Base-by-base conservation (phyloP, 2,329 filamentous ascomycete genomes). In the Chrysoporthe austroafricana region DNA sequence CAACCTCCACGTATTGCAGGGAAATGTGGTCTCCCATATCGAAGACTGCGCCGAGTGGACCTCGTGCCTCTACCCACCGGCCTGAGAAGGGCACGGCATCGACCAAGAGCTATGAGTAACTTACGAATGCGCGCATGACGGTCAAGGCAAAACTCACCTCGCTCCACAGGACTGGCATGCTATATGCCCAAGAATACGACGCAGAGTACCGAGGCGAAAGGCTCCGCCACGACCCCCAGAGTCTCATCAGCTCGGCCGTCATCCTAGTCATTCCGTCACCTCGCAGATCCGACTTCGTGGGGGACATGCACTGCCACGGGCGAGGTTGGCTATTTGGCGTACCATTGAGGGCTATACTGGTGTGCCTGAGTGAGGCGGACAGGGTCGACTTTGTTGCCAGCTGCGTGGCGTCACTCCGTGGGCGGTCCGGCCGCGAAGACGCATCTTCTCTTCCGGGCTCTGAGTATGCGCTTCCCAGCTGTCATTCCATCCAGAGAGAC, bases 1-100 rank as follows among this genome's bases (percentile, higher is more conserved):
- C 2, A 91, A 80, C 1, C 88, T 85, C 79, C 86, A 89, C 76
- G 90, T 81, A 66, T 86, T 86, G 83, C 1, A 88, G 88, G 0
- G 76, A 77, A 64, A 90, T 80, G 26, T 26, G 26, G 26, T 2
- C 26, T 26, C 26, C 26, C 26, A 26, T 26, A 26, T 26, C 26
- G 57, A n/a, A 36, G 36, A 59, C 57, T 59, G 36, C 26, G 57
- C 57, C 21, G 36, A 36, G 42, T 59, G 26, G 26, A 26, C 26
- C 26, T 26, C 57, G 34, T n/a, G 57, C 39, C n/a, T 21, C 43
- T 26, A 44, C 43, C 18, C 16, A 59, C 18, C 57, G 43, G 57
- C 44, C 44, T 16, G 44, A 46, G 18, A 43, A 59, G 13, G 34
- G 5, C 26, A 6, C 57, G 36, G 21, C 21, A 44, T 59, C 57